Evolutionary conservation across 2,329 filamentous ascomycete genomes (phyloP), one percentile per base, ranked within the genome.

Genomic region (Ustilaginoidea virens): DNA sequence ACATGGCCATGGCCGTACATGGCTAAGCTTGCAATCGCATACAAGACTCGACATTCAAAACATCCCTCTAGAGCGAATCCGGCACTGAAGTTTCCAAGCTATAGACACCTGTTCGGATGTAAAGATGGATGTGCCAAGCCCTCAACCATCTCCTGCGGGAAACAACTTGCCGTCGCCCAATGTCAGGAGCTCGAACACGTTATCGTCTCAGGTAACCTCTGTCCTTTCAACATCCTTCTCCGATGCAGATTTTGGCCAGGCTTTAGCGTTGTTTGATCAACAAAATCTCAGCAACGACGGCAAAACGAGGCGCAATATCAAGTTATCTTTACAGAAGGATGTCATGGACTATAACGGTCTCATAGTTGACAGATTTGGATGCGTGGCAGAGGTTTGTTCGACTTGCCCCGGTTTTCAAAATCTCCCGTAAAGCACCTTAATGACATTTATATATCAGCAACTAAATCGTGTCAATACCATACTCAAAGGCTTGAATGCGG

Each of bases 171-270:
- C 21, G 7, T 9, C 13, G 7, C 7, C 11, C 7, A 12, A n/a
- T 12, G 13, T 17, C 11, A 30, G 18, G 17, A 25, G 59, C 13
- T 44, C 59, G 10, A 82, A 72, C 51, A 78, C 83, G 6, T 60
- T 96, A 18, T 75, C 81, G 6, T 78, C 77, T 35, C 83, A 90
- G 47, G 70, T 94, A 41, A 80, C 82, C 15, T 76, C 71, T 36
- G 79, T 96, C 23, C 69, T 96, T 27, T 93, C 90, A 4, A 77
- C 83, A 3, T 93, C 87, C 0, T 94, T 93, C 55, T 80, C 85
- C 5, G 90, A 96, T 53, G 66, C 81, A 5, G 87, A 94, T 40
- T 92, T 96, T 41, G 73, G 83, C 39, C 81, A 92, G 59, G 77
- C 85, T 10, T 58, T 98, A 17, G 62, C 69, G 29, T 71, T 90